Evolutionary conservation across 805 yeast genomes (phyloP), one percentile per base, ranked within the genome.

Genomic region (Wickerhamomyces subpelliculosus): DNA sequence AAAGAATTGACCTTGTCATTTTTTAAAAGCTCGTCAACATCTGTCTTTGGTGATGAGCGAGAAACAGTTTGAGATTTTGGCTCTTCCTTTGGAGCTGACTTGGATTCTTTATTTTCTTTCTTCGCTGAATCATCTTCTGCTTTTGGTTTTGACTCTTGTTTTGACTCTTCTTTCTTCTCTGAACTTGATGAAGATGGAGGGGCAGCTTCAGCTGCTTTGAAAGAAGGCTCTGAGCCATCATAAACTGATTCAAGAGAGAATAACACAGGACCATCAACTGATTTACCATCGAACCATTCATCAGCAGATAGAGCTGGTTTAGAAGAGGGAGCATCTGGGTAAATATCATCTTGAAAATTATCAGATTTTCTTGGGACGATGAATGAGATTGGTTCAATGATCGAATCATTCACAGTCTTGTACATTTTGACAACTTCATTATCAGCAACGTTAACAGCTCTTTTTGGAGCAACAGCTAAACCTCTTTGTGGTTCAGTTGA

Each of bases 401-500:
- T 63, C 37, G 74, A 70, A 62, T 93, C 97, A 48, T 81, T 82
- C 23, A 86, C 84, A n/a, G 95, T 80, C 67, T 93, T 93, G 68
- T 72, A 93, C 32, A 83, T 76, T 52, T 77, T 78, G 41, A 86
- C 70, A 30, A 93, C 78, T 62, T 93, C 98, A 57, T 86, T 89
- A 27, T 85, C 93, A 45, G 75, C 75, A 27, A 87, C 73, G 49
- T 81, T 80, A 9, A 89, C 89, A 14, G 75, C 70, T 48, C 85
- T 70, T 58, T 87, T 87, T 38, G 98, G 97, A 11, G 90, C 77
- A 35, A 83, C 73, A 0, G 96, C 94, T 57, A 90, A 80, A 2
- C 99, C 99, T 61, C 98, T 83, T 69, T 93, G 98, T 2, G 98
- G 93, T 25, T 86, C 94, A 3, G 79, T 75, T 4, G 97, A 87